These are phyloP conservation scores for Urtica urens DNA, from an alignment of 306 rosid genomes.

Conservation along the genomic window DNA sequence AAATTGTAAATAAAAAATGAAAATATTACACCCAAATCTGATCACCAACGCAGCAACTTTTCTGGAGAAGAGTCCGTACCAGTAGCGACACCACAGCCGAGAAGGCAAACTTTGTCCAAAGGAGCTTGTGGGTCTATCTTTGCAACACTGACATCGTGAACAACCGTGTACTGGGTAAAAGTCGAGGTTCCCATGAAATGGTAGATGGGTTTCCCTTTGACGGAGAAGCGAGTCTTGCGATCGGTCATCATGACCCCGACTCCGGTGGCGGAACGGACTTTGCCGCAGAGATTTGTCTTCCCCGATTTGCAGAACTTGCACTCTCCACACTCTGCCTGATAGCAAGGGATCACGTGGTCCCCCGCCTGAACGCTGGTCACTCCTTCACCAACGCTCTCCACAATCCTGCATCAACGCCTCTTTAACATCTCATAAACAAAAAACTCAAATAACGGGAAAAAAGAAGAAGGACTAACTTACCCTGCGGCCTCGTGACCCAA, in stretches of 20 bases:
- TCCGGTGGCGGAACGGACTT: conserved; percentile 83
- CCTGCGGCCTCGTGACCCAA: conserved; percentile 94
- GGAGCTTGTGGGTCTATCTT: conserved; percentile 80
- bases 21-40: neutral
- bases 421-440: conserved; percentile 2
- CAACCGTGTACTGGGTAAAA: conserved; percentile 89
- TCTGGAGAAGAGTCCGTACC: conserved; percentile 25
- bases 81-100: conserved; percentile 88
- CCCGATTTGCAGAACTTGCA: conserved; percentile 98
- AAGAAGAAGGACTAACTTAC: conserved; percentile 15
- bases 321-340: conserved; percentile 90
- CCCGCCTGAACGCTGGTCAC: conserved; percentile 74
- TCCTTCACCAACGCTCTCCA: conserved; percentile 94
- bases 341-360: conserved; percentile 91
- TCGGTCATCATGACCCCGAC: conserved; percentile 85
- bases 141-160: conserved; percentile 92
- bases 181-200: conserved; percentile 99
- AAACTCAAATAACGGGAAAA: neutral
- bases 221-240: conserved; percentile 67
- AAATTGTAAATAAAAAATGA: conserved; percentile 5
- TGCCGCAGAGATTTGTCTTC: conserved; percentile 92
- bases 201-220: conserved; percentile 71
- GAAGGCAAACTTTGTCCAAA: conserved; percentile 85
- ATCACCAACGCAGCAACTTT: no score
- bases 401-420: conserved; percentile 41